Percentiles rank a stretch among this genome's conserved stretches.
These are phyloP conservation scores for Quercus suber DNA, from an alignment of 306 rosid genomes.

Conservation along the genomic window DNA sequence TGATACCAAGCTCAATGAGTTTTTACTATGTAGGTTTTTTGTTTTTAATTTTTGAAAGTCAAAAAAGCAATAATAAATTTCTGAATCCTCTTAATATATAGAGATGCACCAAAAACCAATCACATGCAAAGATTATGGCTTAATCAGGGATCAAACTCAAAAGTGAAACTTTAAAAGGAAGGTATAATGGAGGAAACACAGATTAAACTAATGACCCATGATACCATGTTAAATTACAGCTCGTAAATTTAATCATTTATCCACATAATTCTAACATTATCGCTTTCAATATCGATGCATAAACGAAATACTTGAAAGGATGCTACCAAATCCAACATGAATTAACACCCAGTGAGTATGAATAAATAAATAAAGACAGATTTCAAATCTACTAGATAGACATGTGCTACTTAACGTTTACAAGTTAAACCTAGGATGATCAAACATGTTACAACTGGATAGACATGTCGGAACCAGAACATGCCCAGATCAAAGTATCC, in stretches of 20 bases:
- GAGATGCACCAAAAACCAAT: constrained; percentile 1
- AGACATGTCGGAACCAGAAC: background rate
- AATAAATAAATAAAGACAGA: background rate
- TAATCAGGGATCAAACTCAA: too few species aligned
- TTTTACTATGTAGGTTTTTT: too few species aligned
- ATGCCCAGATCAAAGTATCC: background rate
- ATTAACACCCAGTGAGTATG: background rate
- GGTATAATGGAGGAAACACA: too few species aligned
- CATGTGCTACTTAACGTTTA: background rate
- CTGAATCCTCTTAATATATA: background rate
- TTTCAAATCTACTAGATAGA: background rate
- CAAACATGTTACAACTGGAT: background rate
- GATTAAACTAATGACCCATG: too few species aligned
- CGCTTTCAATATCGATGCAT: background rate
- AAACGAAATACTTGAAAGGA: background rate
- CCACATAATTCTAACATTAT: background rate
- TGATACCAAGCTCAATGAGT: too few species aligned
- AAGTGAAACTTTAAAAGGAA: too few species aligned
- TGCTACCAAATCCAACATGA: background rate
- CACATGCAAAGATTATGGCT: background rate
- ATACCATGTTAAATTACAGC: too few species aligned
- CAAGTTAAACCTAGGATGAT: background rate
- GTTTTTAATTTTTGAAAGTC: too few species aligned
- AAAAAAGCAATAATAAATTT: too few species aligned
- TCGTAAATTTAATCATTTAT: too few species aligned